These are phyloP conservation scores for Exophiala sp. DNA, from an alignment of 2,329 filamentous ascomycete genomes.

Conservation along the genomic window DNA sequence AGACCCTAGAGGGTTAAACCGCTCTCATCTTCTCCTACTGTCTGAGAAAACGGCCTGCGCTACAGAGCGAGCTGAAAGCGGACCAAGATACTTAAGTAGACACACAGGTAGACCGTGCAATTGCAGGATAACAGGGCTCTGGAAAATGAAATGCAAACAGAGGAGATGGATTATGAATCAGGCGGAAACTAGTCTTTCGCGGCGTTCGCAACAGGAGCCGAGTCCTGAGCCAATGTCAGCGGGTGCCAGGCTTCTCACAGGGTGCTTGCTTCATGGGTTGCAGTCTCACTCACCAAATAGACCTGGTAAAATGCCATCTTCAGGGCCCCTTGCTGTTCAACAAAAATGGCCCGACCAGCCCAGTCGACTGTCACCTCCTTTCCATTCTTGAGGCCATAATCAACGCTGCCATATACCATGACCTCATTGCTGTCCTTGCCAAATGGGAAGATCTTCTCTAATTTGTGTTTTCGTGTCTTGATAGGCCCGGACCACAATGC, in stretches of 20 bases:
- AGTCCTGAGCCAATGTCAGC: slow-evolving; percentile 14
- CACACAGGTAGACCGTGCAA: not conserved
- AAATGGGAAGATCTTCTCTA: slow-evolving; percentile 47
- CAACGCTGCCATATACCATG: slow-evolving; percentile 51
- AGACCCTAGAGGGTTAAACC: slow-evolving; percentile 34
- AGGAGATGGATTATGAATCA: no score
- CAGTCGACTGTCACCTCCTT: slow-evolving; percentile 45
- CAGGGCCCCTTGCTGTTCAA: slow-evolving; percentile 21
- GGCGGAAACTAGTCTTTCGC: not conserved
- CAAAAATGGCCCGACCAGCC: slow-evolving; percentile 40
- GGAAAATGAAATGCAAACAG: no score
- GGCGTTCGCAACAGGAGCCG: slow-evolving; percentile 9
- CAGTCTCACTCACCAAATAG: slow-evolving; percentile 26
- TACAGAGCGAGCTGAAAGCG: no score
- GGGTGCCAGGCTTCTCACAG: not conserved
- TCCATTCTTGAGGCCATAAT: slow-evolving; percentile 49
- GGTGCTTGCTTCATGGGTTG: not conserved
- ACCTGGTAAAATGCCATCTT: slow-evolving; percentile 32
- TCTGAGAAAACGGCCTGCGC: no score
- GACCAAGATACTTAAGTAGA: no score
- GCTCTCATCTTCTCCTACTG: no score
- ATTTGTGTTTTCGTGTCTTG: slow-evolving; percentile 29
- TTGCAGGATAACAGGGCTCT: not conserved
- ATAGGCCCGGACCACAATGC: slow-evolving; percentile 50
- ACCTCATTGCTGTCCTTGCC: slow-evolving; percentile 43